Evolutionary conservation across 2,329 filamentous ascomycete species (phyloP).

Genomic region (Xylaria sp.): DNA sequence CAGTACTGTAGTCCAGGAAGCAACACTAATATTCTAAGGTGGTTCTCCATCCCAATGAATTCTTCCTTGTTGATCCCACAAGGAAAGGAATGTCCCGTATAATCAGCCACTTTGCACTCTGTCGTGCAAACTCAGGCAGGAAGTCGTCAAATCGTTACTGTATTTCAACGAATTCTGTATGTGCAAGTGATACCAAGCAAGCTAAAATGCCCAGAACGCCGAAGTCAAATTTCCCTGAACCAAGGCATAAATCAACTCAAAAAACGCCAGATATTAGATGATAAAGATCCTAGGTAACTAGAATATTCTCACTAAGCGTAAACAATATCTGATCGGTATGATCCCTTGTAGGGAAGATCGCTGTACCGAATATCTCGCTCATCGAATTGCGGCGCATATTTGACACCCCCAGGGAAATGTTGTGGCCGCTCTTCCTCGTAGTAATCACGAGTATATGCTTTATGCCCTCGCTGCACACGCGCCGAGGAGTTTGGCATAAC

Average conservation of each 20-base stretch:
- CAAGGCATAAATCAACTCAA: constrained; percentile 18
- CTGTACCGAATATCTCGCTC: constrained; percentile 34
- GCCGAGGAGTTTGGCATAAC: constrained; percentile 40
- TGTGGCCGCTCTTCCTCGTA: constrained; percentile 37
- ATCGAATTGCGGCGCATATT: constrained; percentile 34
- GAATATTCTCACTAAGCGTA: constrained; percentile 19
- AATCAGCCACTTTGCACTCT: constrained; percentile 17
- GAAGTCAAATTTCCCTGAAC: constrained; percentile 21
- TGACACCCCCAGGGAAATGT: constrained; percentile 38
- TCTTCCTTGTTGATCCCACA: constrained; percentile 4
- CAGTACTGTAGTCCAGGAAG: constrained; percentile 9
- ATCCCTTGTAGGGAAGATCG: constrained; percentile 31
- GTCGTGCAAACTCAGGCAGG: constrained; percentile 15
- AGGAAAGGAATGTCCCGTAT: background rate
- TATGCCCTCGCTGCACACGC: constrained; percentile 36
- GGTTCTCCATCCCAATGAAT: constrained; percentile 2
- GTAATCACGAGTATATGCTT: constrained; percentile 34
- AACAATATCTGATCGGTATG: constrained; percentile 30
- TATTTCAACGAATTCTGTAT: constrained; percentile 40
- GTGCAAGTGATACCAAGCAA: constrained; percentile 36
- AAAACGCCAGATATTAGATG: constrained; percentile 36
- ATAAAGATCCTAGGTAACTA: constrained; percentile 20
- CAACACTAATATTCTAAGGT: constrained; percentile 8
- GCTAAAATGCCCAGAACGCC: constrained; percentile 40
- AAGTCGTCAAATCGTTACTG: constrained; percentile 48